Evolutionary conservation across 805 yeast species (phyloP).

Genomic region (Monosporozyma yasuniensis): DNA sequence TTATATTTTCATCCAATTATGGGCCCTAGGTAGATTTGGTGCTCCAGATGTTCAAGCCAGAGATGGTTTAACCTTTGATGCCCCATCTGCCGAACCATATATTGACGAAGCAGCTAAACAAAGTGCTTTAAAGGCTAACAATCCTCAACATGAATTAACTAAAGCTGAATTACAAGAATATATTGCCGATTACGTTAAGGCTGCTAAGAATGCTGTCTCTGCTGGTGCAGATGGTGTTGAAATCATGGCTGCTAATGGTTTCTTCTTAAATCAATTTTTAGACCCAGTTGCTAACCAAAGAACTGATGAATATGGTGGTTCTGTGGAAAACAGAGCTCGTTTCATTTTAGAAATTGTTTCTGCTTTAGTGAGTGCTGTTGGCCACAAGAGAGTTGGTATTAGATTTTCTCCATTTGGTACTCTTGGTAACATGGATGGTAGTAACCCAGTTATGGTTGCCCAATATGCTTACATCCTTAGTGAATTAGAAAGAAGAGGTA

Average conservation of each 20-base stretch:
- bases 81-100: constrained; percentile 34
- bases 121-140: constrained; percentile 29
- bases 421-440: constrained; percentile 33
- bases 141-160: constrained; percentile 27
- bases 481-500: constrained; percentile 33
- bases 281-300: no score
- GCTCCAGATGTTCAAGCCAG: constrained; percentile 31
- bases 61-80: constrained; percentile 32
- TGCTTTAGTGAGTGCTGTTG: constrained; percentile 41
- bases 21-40: constrained; percentile 31
- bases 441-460: constrained; percentile 30
- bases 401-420: constrained; percentile 42
- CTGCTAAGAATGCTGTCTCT: constrained; percentile 34
- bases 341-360: constrained; percentile 42
- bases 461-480: constrained; percentile 34
- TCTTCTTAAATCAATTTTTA: no score
- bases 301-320: constrained; percentile 24
- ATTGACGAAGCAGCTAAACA: constrained; percentile 28
- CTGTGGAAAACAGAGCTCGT: constrained; percentile 40
- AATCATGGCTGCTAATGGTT: no score
- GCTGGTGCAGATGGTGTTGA: constrained; percentile 47
- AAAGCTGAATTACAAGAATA: constrained; percentile 32
- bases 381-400: constrained; percentile 24
- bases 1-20: constrained; percentile 30
- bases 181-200: constrained; percentile 34